Percentiles rank a stretch among this genome's conserved stretches.
Conservation (phyloP, 805 yeast species). For the Cyberlindnera americana region DNA sequence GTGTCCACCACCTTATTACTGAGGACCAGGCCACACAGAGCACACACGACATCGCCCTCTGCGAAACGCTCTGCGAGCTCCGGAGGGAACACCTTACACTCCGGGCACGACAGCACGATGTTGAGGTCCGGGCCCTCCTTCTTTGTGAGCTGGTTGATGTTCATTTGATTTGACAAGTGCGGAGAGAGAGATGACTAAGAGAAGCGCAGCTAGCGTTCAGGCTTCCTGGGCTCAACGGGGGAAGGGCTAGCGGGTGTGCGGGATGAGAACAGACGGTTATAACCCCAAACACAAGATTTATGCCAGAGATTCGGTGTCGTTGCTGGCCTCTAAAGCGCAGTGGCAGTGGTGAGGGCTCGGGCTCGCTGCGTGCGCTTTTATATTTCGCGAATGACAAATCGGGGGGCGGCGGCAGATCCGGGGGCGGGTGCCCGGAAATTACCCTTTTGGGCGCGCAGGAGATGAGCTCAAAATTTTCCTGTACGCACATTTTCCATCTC, state of each 20-base stretch:
- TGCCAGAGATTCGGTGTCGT: too few relatives aligned
- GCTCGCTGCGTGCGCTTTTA: too few relatives aligned
- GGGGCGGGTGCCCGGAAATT: too few relatives aligned
- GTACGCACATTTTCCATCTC: neutral
- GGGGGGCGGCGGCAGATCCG: too few relatives aligned
- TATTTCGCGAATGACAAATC: neutral
- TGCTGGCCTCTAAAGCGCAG: too few relatives aligned
- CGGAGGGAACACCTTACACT: constrained; percentile 93
- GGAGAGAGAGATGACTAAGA: neutral
- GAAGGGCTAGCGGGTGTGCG: too few relatives aligned
- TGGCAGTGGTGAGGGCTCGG: too few relatives aligned
- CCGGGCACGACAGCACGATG: constrained; percentile 90
- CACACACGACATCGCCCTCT: constrained; percentile 99
- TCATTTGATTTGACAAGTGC: neutral
- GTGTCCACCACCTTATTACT: constrained; percentile 92
- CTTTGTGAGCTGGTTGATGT: constrained; percentile 7
- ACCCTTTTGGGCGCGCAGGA: neutral
- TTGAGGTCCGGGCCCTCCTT: constrained; percentile 75
- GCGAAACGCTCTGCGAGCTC: constrained; percentile 91
- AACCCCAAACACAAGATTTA: too few relatives aligned
- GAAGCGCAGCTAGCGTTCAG: too few relatives aligned
- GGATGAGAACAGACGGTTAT: too few relatives aligned
- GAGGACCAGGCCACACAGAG: constrained; percentile 89
- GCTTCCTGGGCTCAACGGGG: neutral
- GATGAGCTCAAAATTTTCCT: constrained; percentile 3